Base-by-base conservation (phyloP, 331 rosid species). In the Arachis monticola region DNA sequence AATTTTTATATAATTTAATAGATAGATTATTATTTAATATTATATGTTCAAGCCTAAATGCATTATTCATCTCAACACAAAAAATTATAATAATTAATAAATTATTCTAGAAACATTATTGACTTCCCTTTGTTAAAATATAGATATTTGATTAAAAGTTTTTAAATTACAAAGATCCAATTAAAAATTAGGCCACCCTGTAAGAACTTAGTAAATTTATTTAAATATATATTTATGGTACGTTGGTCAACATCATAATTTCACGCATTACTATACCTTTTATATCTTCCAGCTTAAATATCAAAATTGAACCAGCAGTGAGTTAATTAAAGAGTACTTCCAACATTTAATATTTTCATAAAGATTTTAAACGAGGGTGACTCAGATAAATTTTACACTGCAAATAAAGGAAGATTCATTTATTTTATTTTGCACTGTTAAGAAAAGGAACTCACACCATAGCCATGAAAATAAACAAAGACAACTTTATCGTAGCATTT, bases 171-270 rank as follows among this genome's bases (percentile, higher is more conserved):
- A 38, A 38, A 38, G 4, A 38, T 38, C 5, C 1, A 38, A 38
- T 38, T 38, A 2, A 38, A 38, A 38, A 38, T 38, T 38, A 38
- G 41, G 0, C 41, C 5, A 38, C 0, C 41, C 5, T 38, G 0
- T 38, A 38, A 3, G 41, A 38, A 38, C 41, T 3, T 38, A 38
- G 41, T 38, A 38, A 38, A 38, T 4, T 38, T 38, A 38, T 3
- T 38, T 38, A 38, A 38, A 38, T 38, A 5, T 63, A 68, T 41
- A 58, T 69, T 69, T 62, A 38, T 44, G 47, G 6, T 27, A 64
- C 67, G n/a, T 67, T 60, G 67, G 72, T 76, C 82, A 80, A 77
- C 46, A 7, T 12, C 4, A 11, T 51, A 62, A 62, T n/a, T 17
- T 76, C 73, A 31, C 55, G 14, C 8, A 0, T 6, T 5, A 68